These are phyloP conservation scores for Bipolaris cookei DNA, from an alignment of 2,329 filamentous ascomycete genomes.

Conservation along the genomic window DNA sequence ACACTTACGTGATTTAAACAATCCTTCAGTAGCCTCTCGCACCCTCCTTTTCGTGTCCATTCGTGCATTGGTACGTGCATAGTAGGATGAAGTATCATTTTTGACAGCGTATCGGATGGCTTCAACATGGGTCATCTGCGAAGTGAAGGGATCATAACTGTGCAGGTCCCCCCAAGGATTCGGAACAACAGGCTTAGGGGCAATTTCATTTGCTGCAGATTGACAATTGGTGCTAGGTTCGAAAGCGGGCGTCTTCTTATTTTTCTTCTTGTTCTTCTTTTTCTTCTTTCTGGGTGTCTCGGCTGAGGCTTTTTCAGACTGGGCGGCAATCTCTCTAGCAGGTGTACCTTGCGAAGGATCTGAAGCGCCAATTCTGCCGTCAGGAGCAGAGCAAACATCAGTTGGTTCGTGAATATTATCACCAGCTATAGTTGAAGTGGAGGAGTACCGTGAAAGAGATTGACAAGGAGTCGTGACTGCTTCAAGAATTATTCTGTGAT, in stretches of 20 bases:
- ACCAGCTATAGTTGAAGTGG: constrained; percentile 13
- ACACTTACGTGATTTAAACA: neutral
- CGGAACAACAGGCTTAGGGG: neutral
- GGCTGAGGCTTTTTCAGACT: neutral
- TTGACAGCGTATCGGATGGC: constrained; percentile 9
- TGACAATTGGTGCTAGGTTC: neutral
- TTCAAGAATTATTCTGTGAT: neutral
- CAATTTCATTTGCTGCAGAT: neutral
- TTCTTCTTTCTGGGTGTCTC: constrained; percentile 25
- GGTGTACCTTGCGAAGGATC: neutral
- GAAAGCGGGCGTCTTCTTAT: constrained; percentile 43
- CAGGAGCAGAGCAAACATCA: constrained; percentile 2
- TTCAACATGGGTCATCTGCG: constrained; percentile 21
- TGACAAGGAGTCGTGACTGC: neutral
- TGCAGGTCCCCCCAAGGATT: neutral
- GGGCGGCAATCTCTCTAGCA: neutral
- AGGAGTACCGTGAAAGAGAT: constrained; percentile 2
- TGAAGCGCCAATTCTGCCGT: neutral
- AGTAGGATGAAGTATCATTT: constrained; percentile 14
- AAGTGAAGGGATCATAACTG: constrained; percentile 13
- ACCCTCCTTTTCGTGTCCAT: constrained; percentile 1
- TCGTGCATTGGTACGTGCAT: constrained; percentile 10
- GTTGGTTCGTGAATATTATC: constrained; percentile 1
- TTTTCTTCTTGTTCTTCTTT: constrained; percentile 45
- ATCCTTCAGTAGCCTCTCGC: neutral